These are phyloP conservation scores for Pyrus pyrifolia DNA, from an alignment of 306 rosid species.

Conservation along the genomic window DNA sequence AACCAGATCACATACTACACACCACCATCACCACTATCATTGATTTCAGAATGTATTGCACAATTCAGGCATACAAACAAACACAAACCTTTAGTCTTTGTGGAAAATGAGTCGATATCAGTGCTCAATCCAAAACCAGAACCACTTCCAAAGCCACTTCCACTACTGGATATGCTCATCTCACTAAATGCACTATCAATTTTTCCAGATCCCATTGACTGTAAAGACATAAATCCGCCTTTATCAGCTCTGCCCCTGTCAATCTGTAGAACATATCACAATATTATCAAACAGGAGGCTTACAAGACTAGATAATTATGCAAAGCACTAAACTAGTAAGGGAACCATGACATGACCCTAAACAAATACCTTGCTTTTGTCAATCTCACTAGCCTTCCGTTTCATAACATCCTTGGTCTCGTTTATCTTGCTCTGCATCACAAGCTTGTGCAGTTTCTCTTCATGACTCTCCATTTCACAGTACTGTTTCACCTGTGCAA, in stretches of 20 bases:
- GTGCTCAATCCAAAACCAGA: slow-evolving; percentile 68
- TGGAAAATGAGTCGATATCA: slow-evolving; percentile 68
- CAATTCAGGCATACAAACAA: slow-evolving; percentile 12
- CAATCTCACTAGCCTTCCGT: slow-evolving; percentile 96
- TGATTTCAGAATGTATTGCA: slow-evolving; percentile 7
- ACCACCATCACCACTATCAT: slow-evolving; percentile 16
- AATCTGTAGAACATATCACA: slow-evolving; percentile 45
- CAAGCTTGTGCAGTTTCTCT: slow-evolving; percentile 93
- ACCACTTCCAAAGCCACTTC: slow-evolving; percentile 86
- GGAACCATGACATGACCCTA: slow-evolving; percentile 4
- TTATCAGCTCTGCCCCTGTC: slow-evolving; percentile 84
- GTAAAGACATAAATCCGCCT: slow-evolving; percentile 74
- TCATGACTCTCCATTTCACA: slow-evolving; percentile 98
- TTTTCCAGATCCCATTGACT: slow-evolving; percentile 93
- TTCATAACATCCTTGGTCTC: slow-evolving; percentile 97
- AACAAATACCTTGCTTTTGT: slow-evolving; percentile 87
- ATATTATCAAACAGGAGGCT: not conserved
- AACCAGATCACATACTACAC: not conserved
- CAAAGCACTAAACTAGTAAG: not conserved
- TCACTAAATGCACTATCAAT: slow-evolving; percentile 70
- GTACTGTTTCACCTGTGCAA: slow-evolving; percentile 86
- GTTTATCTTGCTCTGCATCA: slow-evolving; percentile 86
- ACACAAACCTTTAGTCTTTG: slow-evolving; percentile 75
- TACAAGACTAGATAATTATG: not conserved
- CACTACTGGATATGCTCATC: slow-evolving; percentile 69